Percentiles rank a stretch among this genome's conserved stretches.
phyloP scores from a whole-genome alignment of 2,329 filamentous ascomycete species.

The Penicillium nordicum region DNA sequence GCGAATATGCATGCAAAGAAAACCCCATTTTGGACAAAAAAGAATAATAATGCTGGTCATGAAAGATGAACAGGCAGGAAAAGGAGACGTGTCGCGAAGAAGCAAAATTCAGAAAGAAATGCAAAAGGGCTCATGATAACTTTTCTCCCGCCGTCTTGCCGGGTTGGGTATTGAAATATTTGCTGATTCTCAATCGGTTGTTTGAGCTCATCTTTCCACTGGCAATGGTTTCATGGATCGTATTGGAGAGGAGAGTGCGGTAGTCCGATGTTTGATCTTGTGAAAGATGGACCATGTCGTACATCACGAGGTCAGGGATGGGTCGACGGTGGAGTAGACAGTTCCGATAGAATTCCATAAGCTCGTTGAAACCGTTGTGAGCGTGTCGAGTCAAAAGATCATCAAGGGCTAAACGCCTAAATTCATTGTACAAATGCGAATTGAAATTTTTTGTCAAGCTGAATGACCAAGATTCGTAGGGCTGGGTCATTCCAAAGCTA shows the following conservation, averaged over 20 bases:
- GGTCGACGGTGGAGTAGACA: slow-evolving; percentile 51
- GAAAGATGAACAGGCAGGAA: slow-evolving; percentile 9
- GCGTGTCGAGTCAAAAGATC: slow-evolving; percentile 55
- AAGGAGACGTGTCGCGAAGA: slow-evolving; percentile 8
- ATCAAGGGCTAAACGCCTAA: slow-evolving; percentile 63
- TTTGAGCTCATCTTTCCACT: slow-evolving; percentile 52
- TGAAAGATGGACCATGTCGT: slow-evolving; percentile 55
- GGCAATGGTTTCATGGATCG: slow-evolving; percentile 3
- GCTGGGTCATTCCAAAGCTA: slow-evolving; percentile 53
- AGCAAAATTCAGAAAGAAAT: slow-evolving; percentile 15
- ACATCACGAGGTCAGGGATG: slow-evolving; percentile 53
- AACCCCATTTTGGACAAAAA: slow-evolving; percentile 11
- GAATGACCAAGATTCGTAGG: slow-evolving; percentile 73
- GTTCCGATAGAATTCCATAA: slow-evolving; percentile 64
- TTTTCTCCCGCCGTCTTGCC: slow-evolving; percentile 33
- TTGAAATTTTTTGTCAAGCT: slow-evolving; percentile 73
- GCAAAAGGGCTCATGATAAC: slow-evolving; percentile 26
- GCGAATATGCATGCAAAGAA: slow-evolving; percentile 20
- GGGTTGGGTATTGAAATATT: slow-evolving; percentile 12
- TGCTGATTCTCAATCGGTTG: slow-evolving; percentile 43
- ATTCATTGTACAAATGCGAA: slow-evolving; percentile 70
- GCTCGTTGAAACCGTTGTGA: slow-evolving; percentile 57
- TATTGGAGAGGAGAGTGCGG: background rate
- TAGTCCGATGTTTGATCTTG: slow-evolving; percentile 24
- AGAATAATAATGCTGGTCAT: slow-evolving; percentile 22